A percentile compares a stretch with the other conserved stretches of the same genome.
These are phyloP conservation scores for Wickerhamiella vanderwaltii DNA, from an alignment of 805 yeast species.

Conservation along the genomic window DNA sequence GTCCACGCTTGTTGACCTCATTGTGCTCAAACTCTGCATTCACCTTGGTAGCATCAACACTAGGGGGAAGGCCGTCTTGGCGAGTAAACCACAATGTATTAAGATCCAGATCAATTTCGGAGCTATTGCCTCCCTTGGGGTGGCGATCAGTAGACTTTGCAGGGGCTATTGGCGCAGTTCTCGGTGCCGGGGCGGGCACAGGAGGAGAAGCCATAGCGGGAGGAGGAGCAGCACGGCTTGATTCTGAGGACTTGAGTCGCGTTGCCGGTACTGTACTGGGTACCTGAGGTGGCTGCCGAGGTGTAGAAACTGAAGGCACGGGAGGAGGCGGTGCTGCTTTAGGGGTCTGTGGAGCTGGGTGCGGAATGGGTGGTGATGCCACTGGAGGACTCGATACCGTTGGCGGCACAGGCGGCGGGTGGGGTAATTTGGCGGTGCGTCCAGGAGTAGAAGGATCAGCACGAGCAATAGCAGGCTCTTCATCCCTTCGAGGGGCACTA, in stretches of 20 bases:
- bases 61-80: slow-evolving; percentile 14
- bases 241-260: neutral
- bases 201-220: neutral
- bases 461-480: no score
- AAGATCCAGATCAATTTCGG: slow-evolving; percentile 9
- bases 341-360: neutral
- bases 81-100: slow-evolving; percentile 12
- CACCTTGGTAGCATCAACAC: slow-evolving; percentile 19
- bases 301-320: no score
- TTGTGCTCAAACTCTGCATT: slow-evolving; percentile 56
- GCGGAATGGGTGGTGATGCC: neutral
- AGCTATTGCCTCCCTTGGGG: neutral
- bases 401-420: neutral
- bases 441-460: no score
- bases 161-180: slow-evolving; percentile 4
- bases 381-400: neutral
- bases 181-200: neutral
- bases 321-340: neutral
- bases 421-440: no score
- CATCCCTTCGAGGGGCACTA: slow-evolving; percentile 12
- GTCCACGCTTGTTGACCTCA: slow-evolving; percentile 43
- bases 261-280: no score
- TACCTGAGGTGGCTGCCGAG: no score
- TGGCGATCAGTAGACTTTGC: neutral
- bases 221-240: neutral